These are phyloP conservation scores for Lodderomyces parapsilosis DNA, from an alignment of 1,139 yeast genomes.

Conservation along the genomic window DNA sequence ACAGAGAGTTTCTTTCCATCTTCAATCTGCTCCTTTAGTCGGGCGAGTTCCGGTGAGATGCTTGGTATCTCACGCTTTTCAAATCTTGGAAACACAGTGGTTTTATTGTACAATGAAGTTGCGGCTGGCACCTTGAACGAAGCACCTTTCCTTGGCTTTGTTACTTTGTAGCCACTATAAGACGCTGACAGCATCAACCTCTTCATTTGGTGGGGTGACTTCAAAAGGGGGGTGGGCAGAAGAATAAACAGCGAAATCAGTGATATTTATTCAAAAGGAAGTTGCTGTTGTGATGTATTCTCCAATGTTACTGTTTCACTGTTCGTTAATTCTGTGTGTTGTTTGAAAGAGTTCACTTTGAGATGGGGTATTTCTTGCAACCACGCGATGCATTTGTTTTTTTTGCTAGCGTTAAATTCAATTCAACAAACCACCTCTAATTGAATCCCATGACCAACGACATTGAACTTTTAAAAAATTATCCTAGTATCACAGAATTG, in stretches of 20 bases:
- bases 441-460: conserved; percentile 10
- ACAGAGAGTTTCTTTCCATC: conserved; percentile 3
- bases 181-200: neutral
- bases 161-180: neutral
- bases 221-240: too few relatives aligned
- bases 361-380: neutral
- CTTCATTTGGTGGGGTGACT: too few relatives aligned
- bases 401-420: too few relatives aligned
- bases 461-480: conserved; percentile 18
- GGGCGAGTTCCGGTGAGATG: neutral
- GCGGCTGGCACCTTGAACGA: neutral
- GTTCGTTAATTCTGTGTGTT: too few relatives aligned
- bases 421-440: too few relatives aligned
- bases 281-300: too few relatives aligned
- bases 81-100: neutral
- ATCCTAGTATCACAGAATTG: conserved; percentile 21
- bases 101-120: neutral
- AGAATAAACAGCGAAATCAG: too few relatives aligned
- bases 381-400: neutral
- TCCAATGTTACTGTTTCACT: too few relatives aligned
- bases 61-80: neutral
- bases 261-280: too few relatives aligned
- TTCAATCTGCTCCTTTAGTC: conserved; percentile 1
- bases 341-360: too few relatives aligned
- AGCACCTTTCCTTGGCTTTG: neutral